Evolutionary conservation across 2,329 filamentous ascomycete species (phyloP).

Genomic region (Talaromyces sp.): DNA sequence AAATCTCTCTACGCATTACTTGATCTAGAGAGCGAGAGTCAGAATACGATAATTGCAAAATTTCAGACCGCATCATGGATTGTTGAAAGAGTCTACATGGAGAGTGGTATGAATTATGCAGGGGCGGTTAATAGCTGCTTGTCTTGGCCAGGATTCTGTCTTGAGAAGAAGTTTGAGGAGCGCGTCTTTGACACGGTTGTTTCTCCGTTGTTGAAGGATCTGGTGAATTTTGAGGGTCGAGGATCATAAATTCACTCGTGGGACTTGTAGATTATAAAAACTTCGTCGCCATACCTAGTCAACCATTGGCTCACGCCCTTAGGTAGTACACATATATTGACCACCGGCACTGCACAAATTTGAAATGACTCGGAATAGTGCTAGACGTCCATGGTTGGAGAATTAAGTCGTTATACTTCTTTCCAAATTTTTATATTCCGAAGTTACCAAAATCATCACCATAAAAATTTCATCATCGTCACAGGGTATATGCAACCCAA

Average conservation of each 20-base stretch:
- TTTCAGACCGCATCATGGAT: conserved; percentile 3
- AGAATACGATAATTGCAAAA: conserved; percentile 1
- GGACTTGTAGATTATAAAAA: too few relatives aligned
- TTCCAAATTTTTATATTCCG: background rate
- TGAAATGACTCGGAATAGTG: too few relatives aligned
- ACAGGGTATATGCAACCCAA: conserved; percentile 1
- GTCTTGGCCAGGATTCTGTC: conserved; percentile 1
- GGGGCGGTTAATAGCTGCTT: conserved; percentile 11
- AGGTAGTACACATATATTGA: too few relatives aligned
- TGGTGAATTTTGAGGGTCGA: conserved; percentile 10
- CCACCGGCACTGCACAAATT: too few relatives aligned
- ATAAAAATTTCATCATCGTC: background rate
- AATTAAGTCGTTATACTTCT: too few relatives aligned
- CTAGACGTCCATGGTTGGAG: too few relatives aligned
- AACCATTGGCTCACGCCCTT: too few relatives aligned
- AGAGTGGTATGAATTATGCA: conserved; percentile 10
- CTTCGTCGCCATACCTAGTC: too few relatives aligned
- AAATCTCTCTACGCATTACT: conserved; percentile 3
- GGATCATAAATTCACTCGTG: too few relatives aligned
- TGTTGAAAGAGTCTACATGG: conserved; percentile 2
- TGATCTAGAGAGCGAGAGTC: conserved; percentile 1
- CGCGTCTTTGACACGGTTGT: conserved; percentile 13
- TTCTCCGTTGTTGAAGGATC: conserved; percentile 12
- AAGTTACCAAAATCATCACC: background rate
- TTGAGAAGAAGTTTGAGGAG: conserved; percentile 6